These are phyloP conservation scores for Phytophthora multivora DNA, from an alignment of 352 stramenopile species.

Conservation along the genomic window DNA sequence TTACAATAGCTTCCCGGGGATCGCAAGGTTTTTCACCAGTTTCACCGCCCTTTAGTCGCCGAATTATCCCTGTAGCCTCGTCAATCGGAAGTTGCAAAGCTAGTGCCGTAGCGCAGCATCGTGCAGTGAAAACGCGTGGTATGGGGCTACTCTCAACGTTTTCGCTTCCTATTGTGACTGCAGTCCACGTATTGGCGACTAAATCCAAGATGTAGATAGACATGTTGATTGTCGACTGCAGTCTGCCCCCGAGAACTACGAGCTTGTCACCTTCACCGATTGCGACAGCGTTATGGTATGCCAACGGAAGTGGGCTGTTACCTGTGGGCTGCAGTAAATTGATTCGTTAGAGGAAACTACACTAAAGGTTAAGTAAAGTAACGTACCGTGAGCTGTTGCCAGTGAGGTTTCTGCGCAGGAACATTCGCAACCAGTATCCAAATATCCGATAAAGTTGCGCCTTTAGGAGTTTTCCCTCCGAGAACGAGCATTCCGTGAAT, in stretches of 20 bases:
- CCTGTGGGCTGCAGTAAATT: constrained; percentile 43
- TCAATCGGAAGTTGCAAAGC: constrained; percentile 39
- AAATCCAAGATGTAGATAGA: constrained; percentile 61
- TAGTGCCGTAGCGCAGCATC: constrained; percentile 43
- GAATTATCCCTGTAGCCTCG: constrained; percentile 19
- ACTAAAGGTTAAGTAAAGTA: not conserved
- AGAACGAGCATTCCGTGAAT: constrained; percentile 51
- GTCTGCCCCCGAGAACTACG: constrained; percentile 53
- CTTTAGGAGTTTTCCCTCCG: constrained; percentile 44
- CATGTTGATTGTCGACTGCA: constrained; percentile 36
- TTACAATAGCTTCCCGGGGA: constrained; percentile 35
- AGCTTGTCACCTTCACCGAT: constrained; percentile 44
- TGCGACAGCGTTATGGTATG: constrained; percentile 47
- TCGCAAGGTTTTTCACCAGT: constrained; percentile 20
- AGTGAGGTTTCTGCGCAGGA: constrained; percentile 28
- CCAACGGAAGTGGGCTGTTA: constrained; percentile 55
- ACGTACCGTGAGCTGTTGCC: constrained; percentile 47
- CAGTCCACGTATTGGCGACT: constrained; percentile 47
- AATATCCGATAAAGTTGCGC: constrained; percentile 44
- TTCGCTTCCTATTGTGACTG: constrained; percentile 16
- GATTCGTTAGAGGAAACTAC: no score
- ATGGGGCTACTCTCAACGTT: not conserved
- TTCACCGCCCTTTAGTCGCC: constrained; percentile 28
- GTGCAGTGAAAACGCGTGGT: constrained; percentile 23
- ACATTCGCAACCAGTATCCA: constrained; percentile 49